A percentile compares a stretch with the other conserved stretches of the same genome.
Evolutionary conservation across 2,329 filamentous ascomycete species (phyloP).

Genomic region (Thermoascus crustaceus): DNA sequence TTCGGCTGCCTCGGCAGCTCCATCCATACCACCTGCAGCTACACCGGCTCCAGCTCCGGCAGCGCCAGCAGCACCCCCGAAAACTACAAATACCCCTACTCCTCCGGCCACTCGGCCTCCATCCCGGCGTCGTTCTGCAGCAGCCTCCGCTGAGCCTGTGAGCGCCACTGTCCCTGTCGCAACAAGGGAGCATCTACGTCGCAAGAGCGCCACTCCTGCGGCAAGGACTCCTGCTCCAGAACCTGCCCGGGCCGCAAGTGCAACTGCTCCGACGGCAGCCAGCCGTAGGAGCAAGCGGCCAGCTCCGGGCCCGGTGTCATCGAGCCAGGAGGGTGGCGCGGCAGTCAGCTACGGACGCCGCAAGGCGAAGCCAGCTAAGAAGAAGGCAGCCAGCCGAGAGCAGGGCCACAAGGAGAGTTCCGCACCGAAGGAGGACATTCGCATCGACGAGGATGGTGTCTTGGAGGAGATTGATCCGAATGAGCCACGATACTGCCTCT

Average conservation of each 20-base stretch:
- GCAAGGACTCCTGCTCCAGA: slow-evolving; percentile 35
- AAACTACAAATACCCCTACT: slow-evolving; percentile 18
- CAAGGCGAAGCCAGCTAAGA: slow-evolving; percentile 45
- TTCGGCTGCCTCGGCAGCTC: slow-evolving; percentile 5
- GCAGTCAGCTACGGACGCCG: slow-evolving; percentile 55
- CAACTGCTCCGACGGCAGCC: slow-evolving; percentile 23
- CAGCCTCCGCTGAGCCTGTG: slow-evolving; percentile 19
- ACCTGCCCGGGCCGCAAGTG: slow-evolving; percentile 29
- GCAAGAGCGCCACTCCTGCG: slow-evolving; percentile 36
- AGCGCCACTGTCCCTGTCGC: slow-evolving; percentile 11
- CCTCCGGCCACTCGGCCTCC: slow-evolving; percentile 26
- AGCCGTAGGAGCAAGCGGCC: slow-evolving; percentile 49
- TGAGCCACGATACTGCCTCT: slow-evolving; percentile 57
- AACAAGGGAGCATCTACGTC: slow-evolving; percentile 26
- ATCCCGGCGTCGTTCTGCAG: slow-evolving; percentile 24
- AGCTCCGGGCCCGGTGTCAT: slow-evolving; percentile 52
- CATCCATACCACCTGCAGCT: background rate
- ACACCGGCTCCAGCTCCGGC: slow-evolving; percentile 3
- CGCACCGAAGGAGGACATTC: slow-evolving; percentile 28
- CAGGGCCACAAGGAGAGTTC: slow-evolving; percentile 22
- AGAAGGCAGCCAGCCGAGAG: slow-evolving; percentile 31
- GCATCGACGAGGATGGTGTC: slow-evolving; percentile 41
- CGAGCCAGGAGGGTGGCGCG: slow-evolving; percentile 50
- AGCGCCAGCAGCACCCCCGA: slow-evolving; percentile 10
- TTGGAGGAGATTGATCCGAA: slow-evolving; percentile 50